A percentile compares a stretch with the other conserved stretches of the same genome.
Evolutionary conservation across 495 filamentous ascomycete species (phyloP).

Genomic region (Neurospora sp.): DNA sequence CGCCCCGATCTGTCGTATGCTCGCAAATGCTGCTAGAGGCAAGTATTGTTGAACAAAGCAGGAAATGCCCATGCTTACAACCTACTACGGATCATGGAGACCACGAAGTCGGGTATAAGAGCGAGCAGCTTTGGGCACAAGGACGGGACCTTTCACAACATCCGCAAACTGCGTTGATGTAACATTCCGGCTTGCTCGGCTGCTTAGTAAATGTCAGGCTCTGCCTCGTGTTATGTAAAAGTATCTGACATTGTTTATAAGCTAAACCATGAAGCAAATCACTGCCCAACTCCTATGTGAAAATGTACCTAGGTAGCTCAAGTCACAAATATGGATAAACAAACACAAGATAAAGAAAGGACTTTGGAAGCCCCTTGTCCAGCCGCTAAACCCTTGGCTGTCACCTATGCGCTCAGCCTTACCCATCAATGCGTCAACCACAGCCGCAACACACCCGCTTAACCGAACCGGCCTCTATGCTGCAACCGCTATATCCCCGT

Average conservation of each 20-base stretch:
- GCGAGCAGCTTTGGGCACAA: not conserved
- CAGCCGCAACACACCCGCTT: not conserved
- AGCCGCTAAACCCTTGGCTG: not conserved
- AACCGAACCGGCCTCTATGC: not conserved
- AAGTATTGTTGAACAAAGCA: not conserved
- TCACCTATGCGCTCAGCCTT: not conserved
- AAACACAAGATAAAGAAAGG: not conserved
- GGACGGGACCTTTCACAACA: not conserved
- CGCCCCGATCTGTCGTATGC: not conserved
- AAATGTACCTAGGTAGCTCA: not conserved
- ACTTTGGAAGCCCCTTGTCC: not conserved
- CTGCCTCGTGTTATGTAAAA: not conserved
- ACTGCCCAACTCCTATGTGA: not conserved
- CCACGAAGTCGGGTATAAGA: not conserved
- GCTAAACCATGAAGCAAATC: not conserved
- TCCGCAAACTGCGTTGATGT: not conserved
- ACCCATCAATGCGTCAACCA: not conserved
- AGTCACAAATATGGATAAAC: not conserved
- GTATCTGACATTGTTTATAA: not conserved
- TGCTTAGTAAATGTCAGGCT: not conserved
- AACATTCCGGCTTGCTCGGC: not conserved
- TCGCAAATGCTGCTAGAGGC: not conserved
- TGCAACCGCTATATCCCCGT: not conserved
- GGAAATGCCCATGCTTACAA: not conserved
- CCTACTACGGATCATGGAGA: not conserved